Conservation (phyloP, 179 eudicot genomes). For the Spergularia azorica region DNA sequence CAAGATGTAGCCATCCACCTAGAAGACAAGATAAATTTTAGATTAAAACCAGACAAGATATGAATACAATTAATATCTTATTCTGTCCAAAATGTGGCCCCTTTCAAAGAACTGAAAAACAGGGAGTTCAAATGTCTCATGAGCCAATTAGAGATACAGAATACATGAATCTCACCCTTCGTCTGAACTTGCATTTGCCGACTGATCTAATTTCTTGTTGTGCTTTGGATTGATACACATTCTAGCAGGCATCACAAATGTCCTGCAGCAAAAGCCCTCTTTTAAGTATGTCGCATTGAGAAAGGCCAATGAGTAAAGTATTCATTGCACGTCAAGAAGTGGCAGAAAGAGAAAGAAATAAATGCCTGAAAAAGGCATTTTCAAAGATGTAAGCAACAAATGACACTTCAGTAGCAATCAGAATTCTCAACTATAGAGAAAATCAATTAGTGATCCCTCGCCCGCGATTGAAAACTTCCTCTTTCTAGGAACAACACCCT, state of each 20-base stretch:
- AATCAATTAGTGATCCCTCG: not conserved
- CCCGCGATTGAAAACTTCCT: not conserved
- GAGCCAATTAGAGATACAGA: not conserved
- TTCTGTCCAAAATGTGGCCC: conserved; percentile 20
- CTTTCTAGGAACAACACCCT: too few relatives aligned
- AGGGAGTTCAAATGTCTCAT: not conserved
- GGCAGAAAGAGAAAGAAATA: not conserved
- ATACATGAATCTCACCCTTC: conserved; percentile 53
- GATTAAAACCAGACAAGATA: conserved; percentile 21
- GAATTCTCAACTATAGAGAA: not conserved
- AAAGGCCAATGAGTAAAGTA: not conserved
- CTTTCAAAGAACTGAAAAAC: conserved; percentile 17
- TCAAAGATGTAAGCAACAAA: not conserved
- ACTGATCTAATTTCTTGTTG: conserved; percentile 70
- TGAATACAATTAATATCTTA: conserved; percentile 24
- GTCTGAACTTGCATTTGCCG: conserved; percentile 49
- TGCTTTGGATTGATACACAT: conserved; percentile 94
- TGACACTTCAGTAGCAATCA: not conserved
- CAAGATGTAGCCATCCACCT: conserved; percentile 89
- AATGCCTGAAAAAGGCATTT: not conserved
- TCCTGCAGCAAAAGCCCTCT: conserved; percentile 46
- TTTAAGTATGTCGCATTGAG: not conserved
- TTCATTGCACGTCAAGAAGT: not conserved
- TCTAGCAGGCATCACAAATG: conserved; percentile 95
- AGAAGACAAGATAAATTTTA: conserved; percentile 32